Percentiles rank a stretch among this genome's conserved stretches.
Evolutionary conservation across 306 rosid species (phyloP).

Genomic region (Prunus dulcis): DNA sequence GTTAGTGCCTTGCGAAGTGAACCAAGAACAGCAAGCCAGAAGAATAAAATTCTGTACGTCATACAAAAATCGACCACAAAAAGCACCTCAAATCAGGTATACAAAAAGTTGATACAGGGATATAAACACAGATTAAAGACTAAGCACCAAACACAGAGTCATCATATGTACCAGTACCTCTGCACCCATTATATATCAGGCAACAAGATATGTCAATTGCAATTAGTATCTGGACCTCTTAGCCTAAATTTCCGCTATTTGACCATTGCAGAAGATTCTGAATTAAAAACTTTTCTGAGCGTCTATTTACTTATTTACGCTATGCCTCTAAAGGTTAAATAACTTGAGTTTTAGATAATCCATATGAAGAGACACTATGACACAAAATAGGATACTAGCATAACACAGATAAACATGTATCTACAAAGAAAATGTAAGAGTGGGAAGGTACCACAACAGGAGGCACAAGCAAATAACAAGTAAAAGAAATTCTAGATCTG

Average conservation of each 20-base stretch:
- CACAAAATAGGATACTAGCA: background rate
- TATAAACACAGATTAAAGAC: background rate
- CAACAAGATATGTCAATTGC: background rate
- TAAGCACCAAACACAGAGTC: background rate
- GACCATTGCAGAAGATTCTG: background rate
- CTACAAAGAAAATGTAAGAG: background rate
- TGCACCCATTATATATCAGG: background rate
- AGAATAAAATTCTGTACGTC: conserved; percentile 2
- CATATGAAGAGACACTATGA: background rate
- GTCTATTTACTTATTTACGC: background rate
- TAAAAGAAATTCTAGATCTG: background rate
- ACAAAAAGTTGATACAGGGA: background rate
- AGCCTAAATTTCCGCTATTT: background rate
- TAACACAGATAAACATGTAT: background rate
- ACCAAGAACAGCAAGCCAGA: background rate
- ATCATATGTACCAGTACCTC: background rate
- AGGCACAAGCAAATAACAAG: background rate
- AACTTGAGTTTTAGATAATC: background rate
- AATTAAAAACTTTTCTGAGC: background rate
- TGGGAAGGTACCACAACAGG: background rate
- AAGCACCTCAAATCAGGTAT: background rate
- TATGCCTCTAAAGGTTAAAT: background rate
- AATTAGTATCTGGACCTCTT: background rate
- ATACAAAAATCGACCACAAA: background rate
- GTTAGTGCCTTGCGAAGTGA: background rate